A percentile compares a stretch with the other conserved stretches of the same genome.
These are phyloP conservation scores for Jackrogersella multiformis DNA, from an alignment of 495 filamentous ascomycete species.

Conservation along the genomic window DNA sequence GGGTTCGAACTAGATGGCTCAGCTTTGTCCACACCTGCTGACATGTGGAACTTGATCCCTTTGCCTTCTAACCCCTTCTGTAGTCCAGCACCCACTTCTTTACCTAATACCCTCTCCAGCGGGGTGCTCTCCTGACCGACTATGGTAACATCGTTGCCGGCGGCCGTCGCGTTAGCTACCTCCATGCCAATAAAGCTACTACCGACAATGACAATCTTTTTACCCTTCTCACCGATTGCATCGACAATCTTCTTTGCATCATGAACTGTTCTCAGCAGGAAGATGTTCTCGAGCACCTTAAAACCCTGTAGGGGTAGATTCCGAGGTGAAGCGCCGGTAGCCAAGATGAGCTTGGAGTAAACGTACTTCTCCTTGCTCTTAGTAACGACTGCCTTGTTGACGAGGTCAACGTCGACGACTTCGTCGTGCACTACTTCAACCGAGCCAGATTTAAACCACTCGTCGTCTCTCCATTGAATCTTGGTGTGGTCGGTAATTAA, in stretches of 20 bases:
- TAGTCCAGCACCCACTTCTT: constrained; percentile 81
- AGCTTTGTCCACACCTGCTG: constrained; percentile 81
- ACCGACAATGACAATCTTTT: constrained; percentile 92
- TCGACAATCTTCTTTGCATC: constrained; percentile 78
- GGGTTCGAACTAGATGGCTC: constrained; percentile 69
- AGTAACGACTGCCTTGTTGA: constrained; percentile 73
- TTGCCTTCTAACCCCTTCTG: constrained; percentile 78
- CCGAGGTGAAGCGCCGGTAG: constrained; percentile 83
- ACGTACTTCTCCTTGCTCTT: constrained; percentile 71
- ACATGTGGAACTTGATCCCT: constrained; percentile 87
- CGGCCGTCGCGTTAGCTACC: constrained; percentile 78
- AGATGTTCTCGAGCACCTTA: constrained; percentile 86
- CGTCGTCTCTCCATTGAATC: constrained; percentile 73
- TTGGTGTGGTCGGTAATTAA: constrained; percentile 84
- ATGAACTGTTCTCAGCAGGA: constrained; percentile 76
- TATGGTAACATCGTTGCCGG: constrained; percentile 82
- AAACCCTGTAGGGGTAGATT: constrained; percentile 85
- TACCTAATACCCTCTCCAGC: constrained; percentile 87
- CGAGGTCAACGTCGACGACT: constrained; percentile 80
- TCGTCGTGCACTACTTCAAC: constrained; percentile 80
- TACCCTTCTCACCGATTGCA: constrained; percentile 83
- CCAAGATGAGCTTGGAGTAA: constrained; percentile 90
- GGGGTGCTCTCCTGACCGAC: constrained; percentile 92
- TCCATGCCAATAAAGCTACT: constrained; percentile 98
- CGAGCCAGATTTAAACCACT: constrained; percentile 79